These are phyloP conservation scores for Chlamydomonas sp. DNA, from an alignment of 139 green algal species.

Conservation along the genomic window DNA sequence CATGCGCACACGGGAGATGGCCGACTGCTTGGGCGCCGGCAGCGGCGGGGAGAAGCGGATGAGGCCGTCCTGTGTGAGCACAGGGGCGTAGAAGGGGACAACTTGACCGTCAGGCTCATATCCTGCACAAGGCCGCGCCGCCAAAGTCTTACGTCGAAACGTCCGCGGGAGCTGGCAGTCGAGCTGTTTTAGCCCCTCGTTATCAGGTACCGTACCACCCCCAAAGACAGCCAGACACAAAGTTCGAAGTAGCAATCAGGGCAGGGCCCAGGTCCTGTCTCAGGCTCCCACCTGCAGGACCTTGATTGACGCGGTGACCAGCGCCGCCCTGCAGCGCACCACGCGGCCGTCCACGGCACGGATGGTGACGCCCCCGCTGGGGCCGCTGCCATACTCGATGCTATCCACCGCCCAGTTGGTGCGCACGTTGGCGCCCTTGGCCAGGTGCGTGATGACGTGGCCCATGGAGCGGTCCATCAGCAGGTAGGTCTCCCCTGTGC, in stretches of 20 bases:
- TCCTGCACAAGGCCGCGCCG: too few relatives aligned
- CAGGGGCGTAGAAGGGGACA: neutral
- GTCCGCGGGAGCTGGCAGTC: too few relatives aligned
- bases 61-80: conserved; percentile 45
- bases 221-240: neutral
- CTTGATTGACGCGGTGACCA: conserved; percentile 65
- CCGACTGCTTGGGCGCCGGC: conserved; percentile 64
- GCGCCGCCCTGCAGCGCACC: conserved; percentile 38
- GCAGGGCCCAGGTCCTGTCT: too few relatives aligned
- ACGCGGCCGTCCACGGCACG: conserved; percentile 9
- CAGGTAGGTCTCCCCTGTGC: conserved; percentile 82
- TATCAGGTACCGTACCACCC: neutral
- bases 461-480: conserved; percentile 73
- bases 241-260: neutral
- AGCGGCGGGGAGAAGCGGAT: conserved; percentile 79
- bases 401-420: conserved; percentile 54
- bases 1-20: conserved; percentile 63
- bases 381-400: conserved; percentile 48
- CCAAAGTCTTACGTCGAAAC: too few relatives aligned
- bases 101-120: too few relatives aligned
- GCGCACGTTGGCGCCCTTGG: conserved; percentile 43
- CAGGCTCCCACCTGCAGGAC: conserved; percentile 51
- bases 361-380: neutral
- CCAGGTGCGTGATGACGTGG: conserved; percentile 59
- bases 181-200: too few relatives aligned